A percentile compares a stretch with the other conserved stretches of the same genome.
Evolutionary conservation across 306 rosid species (phyloP).

Genomic region (Cicer pinnatifidum): DNA sequence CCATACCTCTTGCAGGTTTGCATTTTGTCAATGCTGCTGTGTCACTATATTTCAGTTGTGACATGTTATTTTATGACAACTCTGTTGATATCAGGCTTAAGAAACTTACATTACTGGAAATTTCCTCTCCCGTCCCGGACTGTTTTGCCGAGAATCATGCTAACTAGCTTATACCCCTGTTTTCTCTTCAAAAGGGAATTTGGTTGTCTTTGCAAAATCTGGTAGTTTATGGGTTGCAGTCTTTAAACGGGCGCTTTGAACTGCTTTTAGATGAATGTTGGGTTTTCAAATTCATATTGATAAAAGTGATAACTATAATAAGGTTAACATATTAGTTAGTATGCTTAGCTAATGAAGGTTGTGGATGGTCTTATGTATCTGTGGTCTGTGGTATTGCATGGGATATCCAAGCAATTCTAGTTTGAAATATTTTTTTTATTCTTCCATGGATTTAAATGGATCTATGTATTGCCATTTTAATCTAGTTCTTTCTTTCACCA

Average conservation of each 20-base stretch:
- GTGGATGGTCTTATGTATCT: constrained; percentile 24
- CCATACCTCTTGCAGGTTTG: constrained; percentile 96
- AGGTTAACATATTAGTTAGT: not conserved
- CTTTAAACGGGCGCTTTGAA: constrained; percentile 27
- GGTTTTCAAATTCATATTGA: constrained; percentile 32
- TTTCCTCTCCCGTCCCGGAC: not conserved
- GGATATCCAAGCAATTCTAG: constrained; percentile 27
- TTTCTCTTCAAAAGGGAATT: constrained; percentile 22
- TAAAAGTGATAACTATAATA: constrained; percentile 28
- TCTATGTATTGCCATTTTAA: constrained; percentile 33
- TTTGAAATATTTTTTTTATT: constrained; percentile 16
- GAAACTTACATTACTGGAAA: not conserved
- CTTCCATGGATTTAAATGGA: constrained; percentile 19
- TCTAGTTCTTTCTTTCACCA: constrained; percentile 35
- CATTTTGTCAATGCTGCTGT: constrained; percentile 20
- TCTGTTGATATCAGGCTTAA: constrained; percentile 35
- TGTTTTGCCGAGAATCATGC: not conserved
- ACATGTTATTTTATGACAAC: constrained; percentile 31
- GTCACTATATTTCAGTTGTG: constrained; percentile 28
- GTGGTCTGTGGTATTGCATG: constrained; percentile 18
- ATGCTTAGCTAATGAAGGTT: constrained; percentile 39
- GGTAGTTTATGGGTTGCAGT: constrained; percentile 1
- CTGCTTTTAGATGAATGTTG: constrained; percentile 33
- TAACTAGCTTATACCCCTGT: constrained; percentile 11
- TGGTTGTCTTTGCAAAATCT: constrained; percentile 1